Evolutionary conservation across 1,284 basidiomycete species (phyloP), one percentile per base, ranked within the genome.

Genomic region (Pseudozyma tsukubaensis): DNA sequence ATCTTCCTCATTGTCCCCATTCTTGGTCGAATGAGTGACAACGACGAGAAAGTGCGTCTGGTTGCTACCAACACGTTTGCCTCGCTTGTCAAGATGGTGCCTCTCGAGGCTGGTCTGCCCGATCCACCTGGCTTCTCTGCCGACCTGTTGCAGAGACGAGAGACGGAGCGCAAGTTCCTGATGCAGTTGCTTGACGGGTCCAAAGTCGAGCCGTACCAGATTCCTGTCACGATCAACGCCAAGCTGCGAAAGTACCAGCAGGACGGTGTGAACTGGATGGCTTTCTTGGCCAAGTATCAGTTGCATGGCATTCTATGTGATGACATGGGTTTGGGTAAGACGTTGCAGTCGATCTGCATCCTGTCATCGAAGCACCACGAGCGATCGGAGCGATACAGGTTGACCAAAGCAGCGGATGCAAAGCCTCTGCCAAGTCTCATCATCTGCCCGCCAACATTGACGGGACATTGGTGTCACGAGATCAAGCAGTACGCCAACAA

Each of bases 271-370:
- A 98, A 94, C 85, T 99, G 97, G 97, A 88, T 99, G 49, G 97
- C 97, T 0, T 99, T 99, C 87, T 88, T 99, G 44, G 92, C 94
- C 34, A 81, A 81, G 54, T 84, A 83, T 55, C 97, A 99, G 84
- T 86, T 99, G 6, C 97, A 99, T 85, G 97, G 97, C 19, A 94
- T 99, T 77, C 90, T 99, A 34, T 99, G 97, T 84, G 97, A 99
- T 84, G 96, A 95, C 93, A 99, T 99, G 96, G 97, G 97, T 72
- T 90, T 99, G 8, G 97, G 97, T 32, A 99, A 99, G 87, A 98
- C 95, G 1, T 86, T 99, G 14, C 97, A 99, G 85, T 97, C 96
- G 0, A 99, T 99, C 79, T 97, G 94, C 82, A 99, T 99, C 72
- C 88, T 99, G 29, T 93, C 94, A 1, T 91, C 93, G 86, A 97